Evolutionary conservation across 805 yeast species (phyloP).

Genomic region (Torulaspora delbrueckii): DNA sequence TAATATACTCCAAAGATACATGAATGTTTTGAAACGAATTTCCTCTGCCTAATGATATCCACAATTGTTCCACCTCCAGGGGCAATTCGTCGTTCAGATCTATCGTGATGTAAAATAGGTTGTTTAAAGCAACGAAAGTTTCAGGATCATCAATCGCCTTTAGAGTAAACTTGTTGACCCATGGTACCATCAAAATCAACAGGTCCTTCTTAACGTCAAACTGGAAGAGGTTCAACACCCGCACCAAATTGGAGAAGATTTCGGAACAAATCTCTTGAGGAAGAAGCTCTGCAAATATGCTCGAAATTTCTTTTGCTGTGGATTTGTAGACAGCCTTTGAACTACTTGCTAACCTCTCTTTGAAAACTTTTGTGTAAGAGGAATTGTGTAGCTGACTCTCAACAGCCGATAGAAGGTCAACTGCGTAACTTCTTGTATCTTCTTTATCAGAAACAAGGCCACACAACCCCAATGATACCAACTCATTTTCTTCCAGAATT

Average conservation of each 20-base stretch:
- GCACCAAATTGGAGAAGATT: slow-evolving; percentile 69
- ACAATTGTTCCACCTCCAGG: slow-evolving; percentile 85
- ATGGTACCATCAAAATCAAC: slow-evolving; percentile 75
- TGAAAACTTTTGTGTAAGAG: slow-evolving; percentile 50
- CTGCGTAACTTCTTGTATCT: slow-evolving; percentile 67
- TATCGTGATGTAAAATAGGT: slow-evolving; percentile 79
- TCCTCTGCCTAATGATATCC: slow-evolving; percentile 90
- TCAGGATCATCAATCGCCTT: slow-evolving; percentile 43
- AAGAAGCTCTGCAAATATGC: slow-evolving; percentile 57
- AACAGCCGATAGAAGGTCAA: slow-evolving; percentile 59
- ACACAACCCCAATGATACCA: slow-evolving; percentile 69
- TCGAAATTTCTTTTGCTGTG: slow-evolving; percentile 74
- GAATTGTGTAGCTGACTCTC: slow-evolving; percentile 58
- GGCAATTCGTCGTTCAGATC: slow-evolving; percentile 68
- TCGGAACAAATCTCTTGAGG: slow-evolving; percentile 55
- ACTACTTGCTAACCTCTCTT: slow-evolving; percentile 66
- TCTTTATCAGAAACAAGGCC: slow-evolving; percentile 70
- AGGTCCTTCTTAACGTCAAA: slow-evolving; percentile 67
- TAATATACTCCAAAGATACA: slow-evolving; percentile 64
- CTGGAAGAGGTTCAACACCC: slow-evolving; percentile 56
- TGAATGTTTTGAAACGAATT: slow-evolving; percentile 63
- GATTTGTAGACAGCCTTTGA: slow-evolving; percentile 83
- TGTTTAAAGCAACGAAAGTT: slow-evolving; percentile 67
- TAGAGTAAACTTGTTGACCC: slow-evolving; percentile 83
- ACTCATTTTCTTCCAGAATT: slow-evolving; percentile 55